Conservation (phyloP, 2,329 filamentous ascomycete genomes). For the Endoconidiophora polonica region DNA sequence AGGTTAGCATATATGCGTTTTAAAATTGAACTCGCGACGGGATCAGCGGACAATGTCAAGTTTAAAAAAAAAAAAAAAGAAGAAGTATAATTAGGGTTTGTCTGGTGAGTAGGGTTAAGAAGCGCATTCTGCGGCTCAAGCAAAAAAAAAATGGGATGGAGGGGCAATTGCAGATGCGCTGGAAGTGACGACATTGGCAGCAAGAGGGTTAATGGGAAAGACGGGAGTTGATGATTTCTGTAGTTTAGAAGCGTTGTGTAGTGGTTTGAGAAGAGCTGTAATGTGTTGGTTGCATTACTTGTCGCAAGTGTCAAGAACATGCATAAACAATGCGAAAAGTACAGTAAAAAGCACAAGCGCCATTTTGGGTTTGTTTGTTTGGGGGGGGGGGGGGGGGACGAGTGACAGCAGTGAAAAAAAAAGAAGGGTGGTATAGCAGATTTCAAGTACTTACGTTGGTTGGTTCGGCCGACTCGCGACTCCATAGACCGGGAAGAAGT, state of each 20-base stretch:
- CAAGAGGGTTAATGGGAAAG: not conserved
- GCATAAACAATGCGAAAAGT: not conserved
- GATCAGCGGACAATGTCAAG: not conserved
- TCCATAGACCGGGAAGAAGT: slow-evolving; percentile 42
- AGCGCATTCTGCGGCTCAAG: not conserved
- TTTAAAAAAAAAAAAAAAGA: not conserved
- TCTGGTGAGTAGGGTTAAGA: not conserved
- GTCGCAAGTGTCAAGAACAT: not conserved
- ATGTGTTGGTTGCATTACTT: not conserved
- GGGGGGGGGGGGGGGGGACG: no score
- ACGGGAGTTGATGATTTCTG: not conserved
- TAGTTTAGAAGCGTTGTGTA: not conserved
- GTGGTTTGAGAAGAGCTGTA: not conserved
- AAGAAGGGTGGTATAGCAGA: not conserved
- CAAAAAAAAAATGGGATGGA: slow-evolving; percentile 10
- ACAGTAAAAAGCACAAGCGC: not conserved
- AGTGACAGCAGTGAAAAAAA: not conserved
- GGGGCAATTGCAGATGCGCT: slow-evolving; percentile 13
- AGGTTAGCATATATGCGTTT: not conserved
- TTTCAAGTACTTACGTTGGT: slow-evolving; percentile 52
- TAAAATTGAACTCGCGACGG: not conserved
- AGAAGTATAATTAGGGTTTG: not conserved
- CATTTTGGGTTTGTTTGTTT: no score
- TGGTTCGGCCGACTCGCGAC: slow-evolving; percentile 59
- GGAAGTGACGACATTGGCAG: slow-evolving; percentile 2